A percentile compares a stretch with the other conserved stretches of the same genome.
Conservation (phyloP, 2,329 filamentous ascomycete species). For the Waltergamsia citrina region DNA sequence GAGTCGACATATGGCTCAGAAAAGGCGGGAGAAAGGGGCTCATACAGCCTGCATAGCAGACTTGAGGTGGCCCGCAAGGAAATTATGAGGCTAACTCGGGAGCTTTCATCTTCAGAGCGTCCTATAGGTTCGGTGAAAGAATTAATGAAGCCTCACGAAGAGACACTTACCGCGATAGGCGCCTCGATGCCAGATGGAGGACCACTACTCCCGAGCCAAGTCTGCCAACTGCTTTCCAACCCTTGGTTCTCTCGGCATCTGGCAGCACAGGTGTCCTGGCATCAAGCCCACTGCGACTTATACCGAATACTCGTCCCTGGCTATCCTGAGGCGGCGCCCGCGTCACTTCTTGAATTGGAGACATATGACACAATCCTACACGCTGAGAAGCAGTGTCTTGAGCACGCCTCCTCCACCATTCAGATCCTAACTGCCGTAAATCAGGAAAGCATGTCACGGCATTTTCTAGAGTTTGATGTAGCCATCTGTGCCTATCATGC, state of each 20-base stretch:
- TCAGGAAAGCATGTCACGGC: no score
- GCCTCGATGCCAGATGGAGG: no score
- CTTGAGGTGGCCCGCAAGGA: constrained; percentile 10
- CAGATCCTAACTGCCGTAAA: constrained; percentile 19
- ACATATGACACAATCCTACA: constrained; percentile 16
- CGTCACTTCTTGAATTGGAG: constrained; percentile 13
- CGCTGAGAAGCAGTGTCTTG: constrained; percentile 21
- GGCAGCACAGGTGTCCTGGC: constrained; percentile 15
- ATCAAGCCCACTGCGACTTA: constrained; percentile 32
- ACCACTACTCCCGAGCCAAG: constrained; percentile 1
- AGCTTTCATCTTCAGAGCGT: constrained; percentile 7
- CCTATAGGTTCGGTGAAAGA: no score
- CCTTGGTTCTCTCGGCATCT: constrained; percentile 9
- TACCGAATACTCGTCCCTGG: constrained; percentile 31
- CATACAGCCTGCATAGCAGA: constrained; percentile 3
- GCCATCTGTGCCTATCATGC: no score
- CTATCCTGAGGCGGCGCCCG: constrained; percentile 28
- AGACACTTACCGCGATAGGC: constrained; percentile 4
- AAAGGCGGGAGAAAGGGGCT: constrained; percentile 20
- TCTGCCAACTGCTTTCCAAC: constrained; percentile 6
- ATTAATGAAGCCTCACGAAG: constrained; percentile 3
- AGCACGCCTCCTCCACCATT: constrained; percentile 27
- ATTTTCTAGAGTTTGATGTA: no score
- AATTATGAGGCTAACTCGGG: constrained; percentile 11
- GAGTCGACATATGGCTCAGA: no score